Evolutionary conservation across 345 rosid species (phyloP).

Genomic region (Rhodomyrtus tomentosa): DNA sequence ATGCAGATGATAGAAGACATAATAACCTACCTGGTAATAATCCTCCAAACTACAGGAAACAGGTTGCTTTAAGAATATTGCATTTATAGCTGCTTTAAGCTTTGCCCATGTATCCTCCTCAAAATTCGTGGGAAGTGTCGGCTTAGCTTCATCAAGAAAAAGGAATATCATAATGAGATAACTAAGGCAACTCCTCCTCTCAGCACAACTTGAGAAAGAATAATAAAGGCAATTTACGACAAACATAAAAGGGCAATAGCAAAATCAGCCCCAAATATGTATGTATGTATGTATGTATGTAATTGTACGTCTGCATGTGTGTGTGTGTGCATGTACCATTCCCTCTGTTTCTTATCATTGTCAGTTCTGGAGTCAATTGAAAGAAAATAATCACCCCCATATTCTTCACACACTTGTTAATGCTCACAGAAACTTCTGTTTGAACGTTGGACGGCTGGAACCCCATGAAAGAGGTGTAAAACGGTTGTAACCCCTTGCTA

Average conservation of each 20-base stretch:
- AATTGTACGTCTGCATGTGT: background rate
- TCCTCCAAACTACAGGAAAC: slow-evolving; percentile 66
- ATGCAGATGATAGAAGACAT: background rate
- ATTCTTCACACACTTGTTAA: background rate
- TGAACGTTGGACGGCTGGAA: background rate
- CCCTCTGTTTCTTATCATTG: background rate
- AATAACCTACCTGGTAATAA: slow-evolving; percentile 61
- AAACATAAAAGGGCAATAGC: background rate
- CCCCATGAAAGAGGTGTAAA: background rate
- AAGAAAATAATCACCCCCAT: background rate
- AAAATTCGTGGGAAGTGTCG: slow-evolving; percentile 64
- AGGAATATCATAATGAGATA: background rate
- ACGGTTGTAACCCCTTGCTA: background rate
- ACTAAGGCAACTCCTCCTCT: background rate
- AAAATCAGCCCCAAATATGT: background rate
- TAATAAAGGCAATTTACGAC: background rate
- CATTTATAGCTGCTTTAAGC: slow-evolving; percentile 83
- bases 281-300: background rate
- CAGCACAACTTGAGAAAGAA: background rate
- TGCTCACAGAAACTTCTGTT: background rate
- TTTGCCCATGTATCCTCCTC: slow-evolving; percentile 92
- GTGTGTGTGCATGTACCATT: background rate
- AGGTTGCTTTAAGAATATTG: slow-evolving; percentile 78
- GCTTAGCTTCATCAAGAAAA: slow-evolving; percentile 54
- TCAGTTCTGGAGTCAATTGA: background rate